These are phyloP conservation scores for Fusarium chlamydosporum DNA, from an alignment of 2,329 filamentous ascomycete genomes.

Conservation along the genomic window DNA sequence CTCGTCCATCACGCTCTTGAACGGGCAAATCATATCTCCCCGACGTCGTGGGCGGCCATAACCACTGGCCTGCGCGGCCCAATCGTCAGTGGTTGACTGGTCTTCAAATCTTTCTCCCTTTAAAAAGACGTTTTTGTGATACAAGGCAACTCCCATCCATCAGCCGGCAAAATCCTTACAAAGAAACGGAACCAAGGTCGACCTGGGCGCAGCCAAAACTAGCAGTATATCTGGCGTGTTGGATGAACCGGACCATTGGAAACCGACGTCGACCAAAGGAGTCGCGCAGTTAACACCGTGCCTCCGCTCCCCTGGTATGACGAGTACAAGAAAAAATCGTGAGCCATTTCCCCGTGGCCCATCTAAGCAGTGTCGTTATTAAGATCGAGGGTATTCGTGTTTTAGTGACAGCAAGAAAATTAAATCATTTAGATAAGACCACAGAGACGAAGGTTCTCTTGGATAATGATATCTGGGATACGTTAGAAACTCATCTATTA, in stretches of 20 bases:
- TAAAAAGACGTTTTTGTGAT: slow-evolving; percentile 52
- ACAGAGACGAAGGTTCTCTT: slow-evolving; percentile 97
- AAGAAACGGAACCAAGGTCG: slow-evolving; percentile 51
- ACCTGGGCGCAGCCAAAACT: slow-evolving; percentile 50
- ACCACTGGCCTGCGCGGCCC: slow-evolving; percentile 43
- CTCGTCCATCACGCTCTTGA: slow-evolving; percentile 41
- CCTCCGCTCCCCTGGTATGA: slow-evolving; percentile 50
- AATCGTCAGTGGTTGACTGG: slow-evolving; percentile 42
- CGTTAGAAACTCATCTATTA: slow-evolving; percentile 58
- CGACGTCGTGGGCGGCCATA: slow-evolving; percentile 33
- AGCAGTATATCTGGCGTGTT: slow-evolving; percentile 44
- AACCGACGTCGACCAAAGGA: slow-evolving; percentile 33
- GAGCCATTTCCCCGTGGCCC: slow-evolving; percentile 58
- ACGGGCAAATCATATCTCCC: slow-evolving; percentile 37
- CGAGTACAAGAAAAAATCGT: slow-evolving; percentile 56
- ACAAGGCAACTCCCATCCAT: slow-evolving; percentile 53
- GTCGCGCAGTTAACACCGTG: slow-evolving; percentile 41
- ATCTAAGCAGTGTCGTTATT: slow-evolving; percentile 57
- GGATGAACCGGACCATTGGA: slow-evolving; percentile 37
- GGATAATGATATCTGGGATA: slow-evolving; percentile 93
- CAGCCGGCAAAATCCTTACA: slow-evolving; percentile 52
- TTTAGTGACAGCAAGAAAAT: slow-evolving; percentile 55
- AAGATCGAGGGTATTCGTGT: slow-evolving; percentile 62
- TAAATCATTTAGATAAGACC: slow-evolving; percentile 84
- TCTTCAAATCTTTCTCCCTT: slow-evolving; percentile 46